Evolutionary conservation across 306 rosid species (phyloP), one percentile per base, ranked within the genome.

Genomic region (Luffa aegyptiaca): DNA sequence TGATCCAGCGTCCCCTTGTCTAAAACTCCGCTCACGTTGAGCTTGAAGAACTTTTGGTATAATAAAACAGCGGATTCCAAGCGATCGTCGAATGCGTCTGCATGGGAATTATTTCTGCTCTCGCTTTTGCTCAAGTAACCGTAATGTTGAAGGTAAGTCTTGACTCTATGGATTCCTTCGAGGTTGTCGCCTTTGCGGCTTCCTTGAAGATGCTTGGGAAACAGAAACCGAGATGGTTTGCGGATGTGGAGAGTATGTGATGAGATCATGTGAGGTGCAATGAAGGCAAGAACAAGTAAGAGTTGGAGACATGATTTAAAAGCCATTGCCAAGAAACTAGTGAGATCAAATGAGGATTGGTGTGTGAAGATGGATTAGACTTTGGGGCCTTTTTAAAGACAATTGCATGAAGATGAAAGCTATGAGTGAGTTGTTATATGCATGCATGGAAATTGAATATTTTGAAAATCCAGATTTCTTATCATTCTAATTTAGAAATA

Each of bases 151-250:
- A 88, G 84, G 83, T 86, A 81, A 4, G 53, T 68, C 26, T 83
- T 86, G 74, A 88, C 83, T 20, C 80, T 66, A 3, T 8, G 46
- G 61, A 83, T 72, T 42, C 88, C 90, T 78, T 83, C 72, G 56
- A 59, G 45, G 2, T 71, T 80, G 39, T 88, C 86, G 7, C 88
- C 88, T 37, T 77, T 86, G 14, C 65, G 76, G n/a, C 73, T 56
- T 3, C 86, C 90, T 63, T 75, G n/a, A 0, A 88, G 84, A 71
- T 76, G 68, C 14, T 79, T 62, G 48, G 86, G 84, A 14, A 84
- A 84, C 20, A 84, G 80, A 39, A 84, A 8, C 5, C 5, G 52
- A 39, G 52, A 36, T 36, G 66, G 20, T 21, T 79, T 45, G 77
- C 20, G 10, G 70, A 8, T 74, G 73, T 10, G 33, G 10, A 69